Evolutionary conservation across 2,329 filamentous ascomycete species (phyloP).

Genomic region (Sarocladium strictum): DNA sequence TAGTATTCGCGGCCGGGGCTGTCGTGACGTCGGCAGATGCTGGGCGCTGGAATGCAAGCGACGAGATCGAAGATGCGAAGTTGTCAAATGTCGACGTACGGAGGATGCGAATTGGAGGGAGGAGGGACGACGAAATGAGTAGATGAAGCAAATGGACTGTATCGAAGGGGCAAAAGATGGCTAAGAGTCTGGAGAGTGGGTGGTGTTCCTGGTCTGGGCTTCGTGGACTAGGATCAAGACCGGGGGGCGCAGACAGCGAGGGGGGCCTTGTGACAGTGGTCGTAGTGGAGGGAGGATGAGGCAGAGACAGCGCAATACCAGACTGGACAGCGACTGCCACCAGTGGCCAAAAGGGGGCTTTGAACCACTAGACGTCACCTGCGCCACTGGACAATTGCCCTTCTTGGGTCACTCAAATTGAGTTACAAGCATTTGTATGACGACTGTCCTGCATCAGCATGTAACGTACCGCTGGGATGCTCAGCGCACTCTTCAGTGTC

Average conservation of each 20-base stretch:
- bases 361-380: too few species aligned
- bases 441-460: not conserved
- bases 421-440: not conserved
- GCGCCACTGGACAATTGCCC: too few species aligned
- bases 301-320: conserved; percentile 5
- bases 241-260: not conserved
- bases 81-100: not conserved
- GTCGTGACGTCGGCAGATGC: not conserved
- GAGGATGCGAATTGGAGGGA: not conserved
- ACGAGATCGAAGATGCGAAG: not conserved
- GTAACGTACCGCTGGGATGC: too few species aligned
- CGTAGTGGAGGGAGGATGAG: not conserved
- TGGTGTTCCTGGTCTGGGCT: conserved; percentile 5
- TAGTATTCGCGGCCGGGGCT: not conserved
- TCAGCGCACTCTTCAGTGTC: not conserved
- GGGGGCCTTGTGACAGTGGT: not conserved
- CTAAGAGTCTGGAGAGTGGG: conserved; percentile 4
- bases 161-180: conserved; percentile 5
- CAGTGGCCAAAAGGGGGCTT: not conserved
- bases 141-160: conserved; percentile 6
- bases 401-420: too few species aligned
- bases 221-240: not conserved
- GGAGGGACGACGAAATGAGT: not conserved
- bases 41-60: conserved; percentile 1
- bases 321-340: not conserved